A percentile compares a stretch with the other conserved stretches of the same genome.
phyloP scores from a whole-genome alignment of 2,329 filamentous ascomycete genomes.

The Basipetospora chlamydospora region DNA sequence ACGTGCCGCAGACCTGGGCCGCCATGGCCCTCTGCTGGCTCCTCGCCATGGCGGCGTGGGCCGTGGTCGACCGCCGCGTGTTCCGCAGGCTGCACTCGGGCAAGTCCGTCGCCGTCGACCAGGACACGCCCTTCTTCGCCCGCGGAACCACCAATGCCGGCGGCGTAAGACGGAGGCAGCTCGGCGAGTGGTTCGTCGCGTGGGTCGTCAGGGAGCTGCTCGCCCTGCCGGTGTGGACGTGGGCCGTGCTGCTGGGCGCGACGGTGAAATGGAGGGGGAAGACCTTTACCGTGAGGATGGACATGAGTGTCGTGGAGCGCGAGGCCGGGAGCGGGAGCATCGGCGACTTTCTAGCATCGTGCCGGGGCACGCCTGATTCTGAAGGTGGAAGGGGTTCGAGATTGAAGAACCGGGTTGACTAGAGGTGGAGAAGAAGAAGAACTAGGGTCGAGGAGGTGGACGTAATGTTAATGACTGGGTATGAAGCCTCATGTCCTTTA shows the following conservation, averaged over 20 bases:
- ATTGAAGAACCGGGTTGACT: slow-evolving; percentile 9
- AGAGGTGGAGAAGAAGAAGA: no score
- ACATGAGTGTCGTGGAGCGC: slow-evolving; percentile 58
- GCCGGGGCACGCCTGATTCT: slow-evolving; percentile 9
- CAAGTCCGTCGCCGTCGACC: slow-evolving; percentile 53
- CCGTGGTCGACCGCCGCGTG: slow-evolving; percentile 56
- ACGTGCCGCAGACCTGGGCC: slow-evolving; percentile 50
- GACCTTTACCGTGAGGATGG: slow-evolving; percentile 64
- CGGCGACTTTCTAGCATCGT: no score
- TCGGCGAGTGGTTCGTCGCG: slow-evolving; percentile 59
- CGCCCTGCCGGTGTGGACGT: slow-evolving; percentile 78
- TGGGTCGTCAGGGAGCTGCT: slow-evolving; percentile 77
- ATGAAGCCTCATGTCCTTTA: no score
- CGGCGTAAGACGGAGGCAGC: slow-evolving; percentile 34
- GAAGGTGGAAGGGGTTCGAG: slow-evolving; percentile 8
- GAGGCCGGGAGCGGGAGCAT: slow-evolving; percentile 7
- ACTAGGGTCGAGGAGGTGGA: neutral
- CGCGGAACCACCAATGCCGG: slow-evolving; percentile 23
- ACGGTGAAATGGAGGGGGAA: slow-evolving; percentile 80
- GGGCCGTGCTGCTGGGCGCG: slow-evolving; percentile 77
- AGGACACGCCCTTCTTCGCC: slow-evolving; percentile 62
- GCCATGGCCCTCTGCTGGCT: slow-evolving; percentile 54
- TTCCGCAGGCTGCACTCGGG: slow-evolving; percentile 64
- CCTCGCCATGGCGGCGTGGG: slow-evolving; percentile 53
- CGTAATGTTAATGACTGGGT: no score